Base-by-base conservation (phyloP, 2,329 filamentous ascomycete genomes). In the Diplodia scrobiculata region DNA sequence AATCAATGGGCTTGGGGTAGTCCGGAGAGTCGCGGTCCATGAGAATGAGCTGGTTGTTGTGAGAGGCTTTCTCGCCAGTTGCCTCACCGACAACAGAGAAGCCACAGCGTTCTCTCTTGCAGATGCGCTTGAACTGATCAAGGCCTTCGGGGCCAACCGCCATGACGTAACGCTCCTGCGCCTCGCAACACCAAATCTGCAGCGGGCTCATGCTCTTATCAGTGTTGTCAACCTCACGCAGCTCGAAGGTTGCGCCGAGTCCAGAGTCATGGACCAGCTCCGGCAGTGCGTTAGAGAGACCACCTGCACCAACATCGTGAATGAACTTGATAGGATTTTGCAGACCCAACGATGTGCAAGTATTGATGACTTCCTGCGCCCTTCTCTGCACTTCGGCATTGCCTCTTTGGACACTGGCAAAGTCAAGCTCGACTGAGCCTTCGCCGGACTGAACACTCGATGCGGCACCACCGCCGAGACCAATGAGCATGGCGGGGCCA, bases 331-430 rank as follows among this genome's bases (percentile, higher is more conserved):
- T 98, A 0, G 95, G 95, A 75, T 90, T 98, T 69, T 92, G 83
- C 3, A 88, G 82, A 17, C 93, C 94, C 72, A 98, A 85, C 2
- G 91, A 89, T 32, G 91, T 88, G 76, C 95, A 99, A 4, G 92
- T 89, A 78, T 98, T 95, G 79, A 99, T 99, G 70, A 99, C 95
- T 86, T 98, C 96, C 80, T 99, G 95, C 1, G 94, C 95, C 72
- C 95, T 86, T 69, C 95, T 86, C 79, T 99, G 92, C 78, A 98
- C 94, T 79, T 99, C 95, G 1, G 95, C 93, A 74, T 99, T 99
- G 54, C 94, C 95, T 79, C 95, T 86, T 80, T 99, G 95, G 36
- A 99, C 95, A 81, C 92, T 97, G 72, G 94, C 92, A 79, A 98
- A 99, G 77, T 99, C 95, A 1, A 99, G 84, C 71, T 97, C 93